phyloP scores from a whole-genome alignment of 805 yeast species.

The Candida multigemmis region DNA sequence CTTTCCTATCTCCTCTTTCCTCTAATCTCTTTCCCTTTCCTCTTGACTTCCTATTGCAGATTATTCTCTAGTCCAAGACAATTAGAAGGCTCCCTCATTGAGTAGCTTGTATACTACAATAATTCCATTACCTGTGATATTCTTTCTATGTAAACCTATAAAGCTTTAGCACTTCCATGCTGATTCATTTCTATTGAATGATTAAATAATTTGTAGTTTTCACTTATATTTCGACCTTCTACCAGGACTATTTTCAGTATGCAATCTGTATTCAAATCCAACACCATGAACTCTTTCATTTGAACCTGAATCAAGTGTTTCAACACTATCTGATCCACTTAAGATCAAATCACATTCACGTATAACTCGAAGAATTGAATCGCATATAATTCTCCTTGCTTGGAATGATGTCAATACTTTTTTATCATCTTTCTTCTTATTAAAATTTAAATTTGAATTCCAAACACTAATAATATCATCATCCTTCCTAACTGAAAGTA shows the following conservation, averaged over 20 bases:
- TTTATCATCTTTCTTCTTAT: slow-evolving; percentile 13
- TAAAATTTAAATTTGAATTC: slow-evolving; percentile 42
- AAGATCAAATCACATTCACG: slow-evolving; percentile 39
- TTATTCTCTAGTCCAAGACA: too few species aligned
- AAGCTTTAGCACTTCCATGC: too few species aligned
- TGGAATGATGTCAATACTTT: slow-evolving; percentile 30
- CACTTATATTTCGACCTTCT: slow-evolving; percentile 1
- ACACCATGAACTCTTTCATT: slow-evolving; percentile 37
- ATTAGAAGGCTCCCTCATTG: too few species aligned
- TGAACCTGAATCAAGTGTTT: slow-evolving; percentile 22
- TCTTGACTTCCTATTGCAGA: too few species aligned
- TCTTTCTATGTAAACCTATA: too few species aligned
- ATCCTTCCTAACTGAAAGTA: slow-evolving; percentile 48
- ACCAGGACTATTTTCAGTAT: slow-evolving; percentile 27
- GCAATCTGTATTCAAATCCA: slow-evolving; percentile 37
- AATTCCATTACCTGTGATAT: too few species aligned
- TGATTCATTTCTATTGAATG: too few species aligned
- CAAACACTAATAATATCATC: slow-evolving; percentile 54
- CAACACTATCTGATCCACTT: slow-evolving; percentile 24
- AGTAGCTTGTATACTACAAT: too few species aligned
- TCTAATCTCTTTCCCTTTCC: too few species aligned
- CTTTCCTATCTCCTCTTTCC: too few species aligned
- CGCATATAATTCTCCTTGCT: slow-evolving; percentile 37
- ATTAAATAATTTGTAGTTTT: too few species aligned
- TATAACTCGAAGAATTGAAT: slow-evolving; percentile 34